A percentile compares a stretch with the other conserved stretches of the same genome.
phyloP scores from a whole-genome alignment of 1,284 basidiomycete genomes.

The Athelia sp. region DNA sequence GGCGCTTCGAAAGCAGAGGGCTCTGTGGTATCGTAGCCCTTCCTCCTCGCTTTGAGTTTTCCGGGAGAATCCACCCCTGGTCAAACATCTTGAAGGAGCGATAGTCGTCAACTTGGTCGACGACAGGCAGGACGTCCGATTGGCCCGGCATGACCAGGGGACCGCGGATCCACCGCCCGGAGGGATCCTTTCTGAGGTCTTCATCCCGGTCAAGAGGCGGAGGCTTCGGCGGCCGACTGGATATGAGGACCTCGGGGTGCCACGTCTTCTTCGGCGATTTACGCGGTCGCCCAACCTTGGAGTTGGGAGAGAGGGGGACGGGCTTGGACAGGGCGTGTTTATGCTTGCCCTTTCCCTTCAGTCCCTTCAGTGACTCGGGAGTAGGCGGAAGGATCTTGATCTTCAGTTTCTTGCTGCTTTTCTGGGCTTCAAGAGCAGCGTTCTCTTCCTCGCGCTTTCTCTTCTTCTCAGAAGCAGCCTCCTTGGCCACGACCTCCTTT shows the following conservation, averaged over 20 bases:
- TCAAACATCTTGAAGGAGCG: constrained; percentile 1
- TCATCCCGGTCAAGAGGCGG: background rate
- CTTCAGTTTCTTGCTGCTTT: constrained; percentile 1
- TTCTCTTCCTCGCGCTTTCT: constrained; percentile 43
- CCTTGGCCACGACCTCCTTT: constrained; percentile 45
- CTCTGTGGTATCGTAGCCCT: background rate
- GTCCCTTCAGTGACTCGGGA: background rate
- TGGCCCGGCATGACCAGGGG: background rate
- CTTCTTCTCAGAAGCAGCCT: constrained; percentile 46
- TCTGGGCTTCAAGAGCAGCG: constrained; percentile 4
- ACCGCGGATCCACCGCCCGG: background rate
- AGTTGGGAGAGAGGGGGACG: background rate
- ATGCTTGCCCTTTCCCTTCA: background rate
- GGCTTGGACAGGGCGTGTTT: background rate
- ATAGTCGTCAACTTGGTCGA: constrained; percentile 1
- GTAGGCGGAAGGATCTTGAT: background rate
- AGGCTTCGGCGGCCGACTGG: background rate
- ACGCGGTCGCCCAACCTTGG: background rate
- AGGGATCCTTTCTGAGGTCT: background rate
- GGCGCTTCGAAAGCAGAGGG: background rate
- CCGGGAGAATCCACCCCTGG: background rate
- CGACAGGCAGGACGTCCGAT: background rate
- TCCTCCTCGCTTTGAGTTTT: background rate
- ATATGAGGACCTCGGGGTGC: background rate
- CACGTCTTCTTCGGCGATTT: background rate